Evolutionary conservation across 192 early-diverging fungal genomes (phyloP), one percentile per base, ranked within the genome.

Genomic region (Backusella morwellensis): DNA sequence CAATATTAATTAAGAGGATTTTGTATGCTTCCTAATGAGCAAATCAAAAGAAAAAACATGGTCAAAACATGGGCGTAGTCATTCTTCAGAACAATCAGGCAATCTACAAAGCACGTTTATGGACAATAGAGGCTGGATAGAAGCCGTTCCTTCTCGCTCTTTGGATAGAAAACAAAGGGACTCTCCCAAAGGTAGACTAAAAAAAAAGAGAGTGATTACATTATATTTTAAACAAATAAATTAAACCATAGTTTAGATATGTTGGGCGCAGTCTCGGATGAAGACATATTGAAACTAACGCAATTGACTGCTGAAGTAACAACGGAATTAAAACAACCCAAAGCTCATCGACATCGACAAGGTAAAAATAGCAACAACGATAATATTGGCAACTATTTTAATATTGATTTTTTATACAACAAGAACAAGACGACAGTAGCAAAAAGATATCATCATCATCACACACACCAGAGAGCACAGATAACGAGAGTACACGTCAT

Each of bases 231-330:
- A 63, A 63, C 15, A 63, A 63, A 63, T 63, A 63, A 63, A 63
- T 63, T 63, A 63, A 63, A 63, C 56, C 23, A 29, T 63, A 63
- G 56, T 63, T 63, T 72, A 68, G 78, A 79, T 59, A 59, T 79
- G 63, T 38, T 79, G 34, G 78, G 73, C n/a, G 78, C 73, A 11
- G 73, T 79, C 14, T 79, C 78, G 29, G 69, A 79, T 63, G 78
- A 74, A 66, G 78, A 79, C 34, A 79, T 79, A 23, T 42, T 79
- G 1, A 74, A 70, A 23, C 52, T 79, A 6, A 79, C 78, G 6
- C 26, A 75, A 69, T 47, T 79, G 29, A 75, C 78, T 3, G 23
- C 70, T 50, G 70, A 72, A 50, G 41, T 50, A 4, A 72, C 70
- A 17, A 47, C n/a, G 42, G 23, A 26, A 72, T 32, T 29, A 50